Evolutionary conservation across 768 basidiomycete species (phyloP), one percentile per base, ranked within the genome.

Genomic region (Dictyophora rubrovolvata): DNA sequence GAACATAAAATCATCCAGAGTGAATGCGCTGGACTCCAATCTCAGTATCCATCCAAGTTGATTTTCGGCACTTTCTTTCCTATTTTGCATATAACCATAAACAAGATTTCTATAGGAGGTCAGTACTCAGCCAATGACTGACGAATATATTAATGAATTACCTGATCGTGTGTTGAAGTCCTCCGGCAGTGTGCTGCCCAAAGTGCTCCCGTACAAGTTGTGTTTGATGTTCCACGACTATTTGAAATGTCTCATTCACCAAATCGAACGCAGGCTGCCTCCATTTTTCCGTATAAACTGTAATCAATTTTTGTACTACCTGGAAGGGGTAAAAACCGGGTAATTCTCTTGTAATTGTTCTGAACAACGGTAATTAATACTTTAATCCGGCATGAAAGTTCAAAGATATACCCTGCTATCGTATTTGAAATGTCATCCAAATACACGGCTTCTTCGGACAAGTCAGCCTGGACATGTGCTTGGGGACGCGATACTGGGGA

Each of bases 1-100:
- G 7, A 79, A 73, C 55, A 83, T 81, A 35, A 79, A 76, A 0
- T 73, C 75, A 49, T 84, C 84, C 16, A 80, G 65, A 0, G 83
- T 81, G 14, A 74, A 76, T 0, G 83, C 81, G 0, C 67, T 68
- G n/a, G 63, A 56, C 60, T 86, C 83, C 12, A 84, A 66, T 0
- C 67, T 65, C 10, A 82, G 67, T 2, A 83, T 69, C 79, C 80
- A 83, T 0, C 68, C 57, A 9, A 86, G 71, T 49, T 69, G 74
- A 16, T 69, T 65, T 36, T 75, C 69, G 0, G 81, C 71, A 4
- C 63, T 66, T 0, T 70, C 66, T 7, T 74, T 70, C 22, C 78
- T 76, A 5, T 70, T 62, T 20, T 76, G 74, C 37, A 86, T 68
- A 60, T 84, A 78, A 0, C 81, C 76, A 8, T 76, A 67, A 1